Evolutionary conservation across 192 early-diverging fungal species (phyloP), one percentile per base, ranked within the genome.

Genomic region (Podila minutissima): DNA sequence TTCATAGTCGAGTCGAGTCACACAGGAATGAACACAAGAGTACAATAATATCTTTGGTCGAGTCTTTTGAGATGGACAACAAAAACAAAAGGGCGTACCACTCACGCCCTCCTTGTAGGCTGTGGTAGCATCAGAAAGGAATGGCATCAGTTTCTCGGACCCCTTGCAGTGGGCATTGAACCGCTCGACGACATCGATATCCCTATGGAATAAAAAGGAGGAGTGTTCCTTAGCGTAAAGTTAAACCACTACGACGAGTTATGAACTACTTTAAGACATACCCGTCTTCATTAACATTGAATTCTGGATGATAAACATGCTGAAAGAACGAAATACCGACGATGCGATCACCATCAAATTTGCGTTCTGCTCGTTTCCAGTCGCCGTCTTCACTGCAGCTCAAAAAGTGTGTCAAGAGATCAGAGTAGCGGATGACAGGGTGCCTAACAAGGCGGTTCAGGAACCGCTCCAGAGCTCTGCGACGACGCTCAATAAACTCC

Each of bases 301-400:
- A 85, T 37, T 85, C 84, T 28, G 84, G 84, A 38, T 85, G 84
- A 59, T 82, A 85, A 26, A 85, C 84, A 69, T 85, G 84, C 46
- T 85, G 74, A 26, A 85, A 85, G 51, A 85, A 85, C 9, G 67
- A 68, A 13, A 72, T 74, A 19, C 84, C 84, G 1, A 72, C 49
- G 51, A 85, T 85, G 5, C 75, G 71, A 71, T 85, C 84, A 24
- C 33, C 35, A 3, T 85, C 84, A 72, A 85, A 85, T 70, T 75
- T 64, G 11, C 72, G 70, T 38, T 85, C 84, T 6, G 72, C 72
- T 29, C 77, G 68, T 26, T 67, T 76, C 84, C 84, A 85, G 63
- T 85, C 84, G 13, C 71, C 59, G 33, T 85, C 84, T 19, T 78
- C 66, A 57, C 66, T 70, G 58, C 84, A 85, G 59, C 84, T 85